phyloP scores from a whole-genome alignment of 768 basidiomycete species.

The Solioccasus polychromus region DNA sequence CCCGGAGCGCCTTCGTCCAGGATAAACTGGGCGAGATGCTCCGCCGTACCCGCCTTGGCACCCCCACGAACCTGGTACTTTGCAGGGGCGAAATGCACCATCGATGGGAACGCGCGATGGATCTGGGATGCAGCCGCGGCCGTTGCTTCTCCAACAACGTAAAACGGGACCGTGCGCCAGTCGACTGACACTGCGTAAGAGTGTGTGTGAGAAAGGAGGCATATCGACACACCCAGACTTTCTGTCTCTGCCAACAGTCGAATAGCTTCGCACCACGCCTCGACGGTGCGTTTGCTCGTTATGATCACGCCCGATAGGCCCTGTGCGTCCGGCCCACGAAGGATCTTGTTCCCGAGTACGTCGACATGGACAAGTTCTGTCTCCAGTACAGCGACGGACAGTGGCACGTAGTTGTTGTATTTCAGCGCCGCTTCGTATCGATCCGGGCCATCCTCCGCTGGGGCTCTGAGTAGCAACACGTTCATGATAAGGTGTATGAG shows the following conservation, averaged over 20 bases:
- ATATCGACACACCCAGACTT: conserved; percentile 13
- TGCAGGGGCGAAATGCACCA: conserved; percentile 32
- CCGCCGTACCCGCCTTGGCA: conserved; percentile 60
- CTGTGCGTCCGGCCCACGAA: conserved; percentile 32
- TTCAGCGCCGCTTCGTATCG: conserved; percentile 55
- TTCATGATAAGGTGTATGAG: conserved; percentile 16
- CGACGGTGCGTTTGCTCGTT: conserved; percentile 75
- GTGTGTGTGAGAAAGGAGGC: neutral
- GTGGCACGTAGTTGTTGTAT: conserved; percentile 45
- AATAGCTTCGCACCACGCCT: conserved; percentile 58
- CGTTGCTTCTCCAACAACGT: conserved; percentile 73
- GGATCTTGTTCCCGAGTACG: conserved; percentile 42
- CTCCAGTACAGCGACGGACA: conserved; percentile 72
- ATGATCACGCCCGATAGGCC: conserved; percentile 61
- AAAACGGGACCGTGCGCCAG: conserved; percentile 69
- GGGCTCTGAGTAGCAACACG: conserved; percentile 44
- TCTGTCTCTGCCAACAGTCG: conserved; percentile 11
- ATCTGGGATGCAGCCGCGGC: conserved; percentile 40
- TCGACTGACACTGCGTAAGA: conserved; percentile 34
- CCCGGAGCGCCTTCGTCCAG: conserved; percentile 31
- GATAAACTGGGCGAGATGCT: conserved; percentile 65
- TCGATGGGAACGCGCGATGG: conserved; percentile 32
- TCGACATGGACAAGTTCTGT: conserved; percentile 54
- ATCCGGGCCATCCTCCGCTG: conserved; percentile 40
- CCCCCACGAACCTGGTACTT: conserved; percentile 40